A percentile compares a stretch with the other conserved stretches of the same genome.
Evolutionary conservation across 495 filamentous ascomycete genomes (phyloP).

Genomic region (Neurospora terricola): DNA sequence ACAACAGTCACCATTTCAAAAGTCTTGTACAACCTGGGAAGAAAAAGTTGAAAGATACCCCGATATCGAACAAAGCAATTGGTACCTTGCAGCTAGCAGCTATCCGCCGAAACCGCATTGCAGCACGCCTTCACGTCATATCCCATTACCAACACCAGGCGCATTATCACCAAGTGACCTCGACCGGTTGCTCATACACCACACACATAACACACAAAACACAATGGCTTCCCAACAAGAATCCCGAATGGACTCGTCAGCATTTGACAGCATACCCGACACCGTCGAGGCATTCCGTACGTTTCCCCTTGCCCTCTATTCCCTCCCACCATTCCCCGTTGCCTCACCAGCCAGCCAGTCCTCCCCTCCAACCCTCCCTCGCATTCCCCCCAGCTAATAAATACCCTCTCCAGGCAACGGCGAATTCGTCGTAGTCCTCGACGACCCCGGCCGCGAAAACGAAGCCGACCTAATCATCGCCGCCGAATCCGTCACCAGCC

Average conservation of each 20-base stretch:
- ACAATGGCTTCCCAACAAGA: slow-evolving; percentile 27
- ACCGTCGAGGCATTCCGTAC: slow-evolving; percentile 75
- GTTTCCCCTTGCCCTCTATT: slow-evolving; percentile 17
- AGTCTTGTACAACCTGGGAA: background rate
- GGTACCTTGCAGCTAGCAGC: background rate
- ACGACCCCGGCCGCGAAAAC: slow-evolving; percentile 84
- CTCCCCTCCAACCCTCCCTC: background rate
- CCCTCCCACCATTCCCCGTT: background rate
- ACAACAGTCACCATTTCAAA: background rate
- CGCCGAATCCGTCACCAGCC: slow-evolving; percentile 70
- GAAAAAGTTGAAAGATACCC: background rate
- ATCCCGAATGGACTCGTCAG: slow-evolving; percentile 29
- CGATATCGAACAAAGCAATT: background rate
- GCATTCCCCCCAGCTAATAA: background rate
- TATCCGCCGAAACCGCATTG: background rate
- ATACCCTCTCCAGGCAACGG: slow-evolving; percentile 57
- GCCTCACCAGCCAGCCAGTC: background rate
- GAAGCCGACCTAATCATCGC: slow-evolving; percentile 97
- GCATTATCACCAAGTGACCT: background rate
- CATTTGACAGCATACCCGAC: slow-evolving; percentile 82
- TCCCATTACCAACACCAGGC: background rate
- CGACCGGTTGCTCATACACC: background rate
- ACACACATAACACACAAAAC: slow-evolving; percentile 2
- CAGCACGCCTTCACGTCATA: background rate
- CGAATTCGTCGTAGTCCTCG: slow-evolving; percentile 92